These are phyloP conservation scores for Leptomonas seymouri DNA, from an alignment of 208 protist genomes.

Conservation along the genomic window DNA sequence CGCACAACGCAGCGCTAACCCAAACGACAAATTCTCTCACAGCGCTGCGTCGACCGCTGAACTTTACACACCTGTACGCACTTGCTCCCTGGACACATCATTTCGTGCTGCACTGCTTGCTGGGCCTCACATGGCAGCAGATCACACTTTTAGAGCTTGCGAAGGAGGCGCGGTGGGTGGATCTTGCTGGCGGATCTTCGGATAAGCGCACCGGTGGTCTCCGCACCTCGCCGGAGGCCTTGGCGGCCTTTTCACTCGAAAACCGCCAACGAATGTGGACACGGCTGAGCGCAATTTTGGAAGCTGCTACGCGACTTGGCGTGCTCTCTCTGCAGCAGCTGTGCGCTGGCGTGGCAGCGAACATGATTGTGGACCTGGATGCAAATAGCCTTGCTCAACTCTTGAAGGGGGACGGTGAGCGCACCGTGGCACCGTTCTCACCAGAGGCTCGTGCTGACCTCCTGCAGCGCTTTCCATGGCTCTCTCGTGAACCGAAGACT, in stretches of 20 bases:
- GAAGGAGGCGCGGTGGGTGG: constrained; percentile 54
- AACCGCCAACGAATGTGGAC: constrained; percentile 34
- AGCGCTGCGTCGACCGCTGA: constrained; percentile 38
- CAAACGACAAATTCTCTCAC: not conserved
- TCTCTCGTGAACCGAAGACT: constrained; percentile 6
- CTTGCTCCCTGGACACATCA: constrained; percentile 61
- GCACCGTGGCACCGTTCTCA: constrained; percentile 32
- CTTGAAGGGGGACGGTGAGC: constrained; percentile 6
- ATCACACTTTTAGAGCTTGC: constrained; percentile 14
- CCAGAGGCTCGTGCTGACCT: constrained; percentile 43
- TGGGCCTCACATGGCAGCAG: constrained; percentile 26
- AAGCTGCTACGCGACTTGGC: constrained; percentile 52
- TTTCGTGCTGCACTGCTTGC: constrained; percentile 55
- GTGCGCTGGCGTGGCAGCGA: constrained; percentile 56
- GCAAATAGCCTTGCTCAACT: constrained; percentile 39
- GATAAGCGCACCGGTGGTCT: not conserved
- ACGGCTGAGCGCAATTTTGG: constrained; percentile 46
- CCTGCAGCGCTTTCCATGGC: constrained; percentile 35
- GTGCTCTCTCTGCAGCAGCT: constrained; percentile 50
- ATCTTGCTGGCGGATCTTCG: constrained; percentile 24
- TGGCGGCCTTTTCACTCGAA: constrained; percentile 13
- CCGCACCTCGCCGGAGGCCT: not conserved
- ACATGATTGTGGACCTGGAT: constrained; percentile 61
- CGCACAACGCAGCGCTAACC: not conserved
- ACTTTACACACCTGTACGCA: constrained; percentile 55